Evolutionary conservation across 441 rosid species (phyloP).

Genomic region (Gossypium armourianum): DNA sequence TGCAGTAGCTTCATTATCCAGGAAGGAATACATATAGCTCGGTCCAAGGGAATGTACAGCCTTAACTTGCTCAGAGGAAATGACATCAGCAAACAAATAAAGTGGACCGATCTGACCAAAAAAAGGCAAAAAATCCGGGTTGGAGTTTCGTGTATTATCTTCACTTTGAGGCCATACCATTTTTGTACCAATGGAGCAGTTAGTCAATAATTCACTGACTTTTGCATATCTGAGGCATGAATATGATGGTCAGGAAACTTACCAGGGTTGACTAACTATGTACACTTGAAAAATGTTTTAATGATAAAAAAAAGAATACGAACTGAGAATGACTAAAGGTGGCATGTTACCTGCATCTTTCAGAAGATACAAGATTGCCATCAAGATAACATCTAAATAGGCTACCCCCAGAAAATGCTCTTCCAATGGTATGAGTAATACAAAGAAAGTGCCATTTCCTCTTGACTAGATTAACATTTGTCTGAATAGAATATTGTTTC

Average conservation of each 20-base stretch:
- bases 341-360: conserved; percentile 79
- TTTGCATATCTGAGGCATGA: conserved; percentile 67
- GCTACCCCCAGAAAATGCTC: conserved; percentile 98
- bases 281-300: conserved; percentile 1
- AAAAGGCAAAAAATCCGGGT: conserved; percentile 52
- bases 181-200: conserved; percentile 71
- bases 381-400: conserved; percentile 72
- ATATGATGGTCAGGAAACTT: conserved; percentile 15
- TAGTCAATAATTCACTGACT: conserved; percentile 69
- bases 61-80: conserved; percentile 82
- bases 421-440: conserved; percentile 80
- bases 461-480: conserved; percentile 48
- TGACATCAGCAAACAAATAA: conserved; percentile 74
- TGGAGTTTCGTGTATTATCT: conserved; percentile 30
- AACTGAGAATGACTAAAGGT: conserved; percentile 7
- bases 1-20: conserved; percentile 62
- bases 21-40: conserved; percentile 94
- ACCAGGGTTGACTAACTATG: background rate
- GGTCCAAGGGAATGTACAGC: conserved; percentile 79
- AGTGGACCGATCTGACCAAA: conserved; percentile 95
- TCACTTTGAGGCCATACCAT: conserved; percentile 42
- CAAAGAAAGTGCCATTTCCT: conserved; percentile 95
- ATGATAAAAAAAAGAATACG: conserved; percentile 3
- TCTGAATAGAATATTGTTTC: conserved; percentile 63
- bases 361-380: conserved; percentile 81